Evolutionary conservation across 1,139 yeast genomes (phyloP), one percentile per base, ranked within the genome.

Genomic region (Magnusiomyces tetraspermus): DNA sequence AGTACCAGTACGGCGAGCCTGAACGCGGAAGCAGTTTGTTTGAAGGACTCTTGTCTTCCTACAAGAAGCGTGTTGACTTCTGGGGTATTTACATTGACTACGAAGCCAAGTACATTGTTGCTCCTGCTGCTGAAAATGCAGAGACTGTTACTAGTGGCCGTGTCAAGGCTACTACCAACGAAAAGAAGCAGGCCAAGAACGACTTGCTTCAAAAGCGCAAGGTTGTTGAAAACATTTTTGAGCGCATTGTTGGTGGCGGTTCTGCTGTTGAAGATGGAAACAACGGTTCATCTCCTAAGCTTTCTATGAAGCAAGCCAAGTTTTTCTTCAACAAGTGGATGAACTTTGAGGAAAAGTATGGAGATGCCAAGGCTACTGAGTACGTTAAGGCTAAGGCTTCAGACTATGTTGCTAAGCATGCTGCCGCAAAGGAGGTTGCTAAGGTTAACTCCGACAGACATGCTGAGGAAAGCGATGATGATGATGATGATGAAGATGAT

Each of bases 81-180:
- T 92, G 97, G 97, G 89, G 85, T 65, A 94, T 90, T 46, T 89
- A 89, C 69, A 78, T 90, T 59, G 98, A 92, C 68, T 95, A 87
- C 70, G 97, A 92, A 70, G 82, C 86, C 66, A 86, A 85, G 68
- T 60, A 63, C 48, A 76, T 76, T 53, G 80, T 80, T 50, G 80
- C 22, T 3, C 37, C 46, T 3, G 46, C 46, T 17, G 46, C 21
- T 26, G 36, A 36, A 2, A 4, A 24, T 13, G 37, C n/a, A 6
- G 28, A 13, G 19, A 22, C 40, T 6, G 11, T 36, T 8, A 36
- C 40, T 5, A 36, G 40, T 36, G 30, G 28, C 30, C 26, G 45
- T 11, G 28, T n/a, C 33, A 46, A 46, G 49, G 26, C 19, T 15
- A 4, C 17, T 13, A 46, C 31, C 11, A 37, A 37, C 5, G 42